Conservation (phyloP, 345 rosid species). For the Sonneratia alba region DNA sequence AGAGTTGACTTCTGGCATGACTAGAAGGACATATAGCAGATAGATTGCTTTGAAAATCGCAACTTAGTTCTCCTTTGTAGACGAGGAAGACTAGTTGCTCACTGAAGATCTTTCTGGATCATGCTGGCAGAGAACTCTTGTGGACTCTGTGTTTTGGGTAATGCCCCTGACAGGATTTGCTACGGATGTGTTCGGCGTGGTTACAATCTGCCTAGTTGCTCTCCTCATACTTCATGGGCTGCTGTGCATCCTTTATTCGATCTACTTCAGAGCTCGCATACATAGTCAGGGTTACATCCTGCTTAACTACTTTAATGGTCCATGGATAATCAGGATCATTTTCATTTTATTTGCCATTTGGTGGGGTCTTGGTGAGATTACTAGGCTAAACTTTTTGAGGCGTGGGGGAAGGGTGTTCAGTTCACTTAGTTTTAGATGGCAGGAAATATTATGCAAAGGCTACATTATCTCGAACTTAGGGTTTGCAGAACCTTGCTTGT, state of each 20-base stretch:
- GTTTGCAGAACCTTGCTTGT: conserved; percentile 94
- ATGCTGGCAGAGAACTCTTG: conserved; percentile 99
- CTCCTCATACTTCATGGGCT: conserved; percentile 60
- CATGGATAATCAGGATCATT: conserved; percentile 77
- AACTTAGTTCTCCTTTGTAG: conserved; percentile 18
- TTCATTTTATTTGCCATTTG: conserved; percentile 60
- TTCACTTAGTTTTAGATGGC: conserved; percentile 55
- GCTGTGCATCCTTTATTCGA: conserved; percentile 68
- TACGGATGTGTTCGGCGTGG: conserved; percentile 98
- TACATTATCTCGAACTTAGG: conserved; percentile 87
- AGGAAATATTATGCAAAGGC: conserved; percentile 74
- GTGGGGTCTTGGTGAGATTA: conserved; percentile 91
- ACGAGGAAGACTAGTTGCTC: conserved; percentile 25
- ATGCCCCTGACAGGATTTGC: conserved; percentile 94
- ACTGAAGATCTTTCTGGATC: conserved; percentile 58
- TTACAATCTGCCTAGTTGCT: conserved; percentile 78
- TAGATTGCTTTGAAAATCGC: conserved; percentile 10
- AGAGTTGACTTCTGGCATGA: neutral
- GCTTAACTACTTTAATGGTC: conserved; percentile 72
- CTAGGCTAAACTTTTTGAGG: conserved; percentile 64
- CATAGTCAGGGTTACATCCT: conserved; percentile 43
- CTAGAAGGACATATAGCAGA: conserved; percentile 3
- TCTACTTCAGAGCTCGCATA: conserved; percentile 68
- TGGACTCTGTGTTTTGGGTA: conserved; percentile 94
- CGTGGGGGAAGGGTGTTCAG: conserved; percentile 40